Percentiles rank a stretch among this genome's conserved stretches.
These are phyloP conservation scores for Lactuca sativa DNA, from an alignment of 129 eudicot genomes.

Conservation along the genomic window DNA sequence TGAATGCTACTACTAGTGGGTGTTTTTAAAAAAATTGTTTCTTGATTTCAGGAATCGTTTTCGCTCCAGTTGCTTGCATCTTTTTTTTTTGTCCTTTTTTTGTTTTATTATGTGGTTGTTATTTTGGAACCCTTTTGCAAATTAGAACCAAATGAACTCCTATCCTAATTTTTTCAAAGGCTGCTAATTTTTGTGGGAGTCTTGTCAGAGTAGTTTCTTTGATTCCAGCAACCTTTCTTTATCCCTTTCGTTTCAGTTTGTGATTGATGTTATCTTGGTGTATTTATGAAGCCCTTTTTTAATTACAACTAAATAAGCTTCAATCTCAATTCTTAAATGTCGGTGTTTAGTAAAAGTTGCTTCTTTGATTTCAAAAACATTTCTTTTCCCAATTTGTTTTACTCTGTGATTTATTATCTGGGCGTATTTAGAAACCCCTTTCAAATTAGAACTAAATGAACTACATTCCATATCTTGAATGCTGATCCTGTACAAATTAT, in stretches of 20 bases:
- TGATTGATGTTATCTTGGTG: constrained; percentile 9
- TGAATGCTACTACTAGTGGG: neutral
- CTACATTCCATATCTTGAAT: constrained; percentile 8
- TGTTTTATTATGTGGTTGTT: neutral
- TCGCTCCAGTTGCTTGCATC: neutral
- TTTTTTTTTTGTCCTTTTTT: neutral
- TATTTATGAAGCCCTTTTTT: constrained; percentile 7
- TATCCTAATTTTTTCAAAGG: no score
- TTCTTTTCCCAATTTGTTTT: constrained; percentile 49
- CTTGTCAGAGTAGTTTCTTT: neutral
- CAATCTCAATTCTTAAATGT: constrained; percentile 16
- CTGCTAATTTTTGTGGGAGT: no score
- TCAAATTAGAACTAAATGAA: neutral
- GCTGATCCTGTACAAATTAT: constrained; percentile 7
- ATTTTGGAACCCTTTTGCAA: neutral
- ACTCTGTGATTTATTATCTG: constrained; percentile 25
- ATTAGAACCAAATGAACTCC: neutral
- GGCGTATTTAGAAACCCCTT: neutral
- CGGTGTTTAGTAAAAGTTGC: neutral
- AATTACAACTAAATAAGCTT: neutral
- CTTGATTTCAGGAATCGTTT: constrained; percentile 5
- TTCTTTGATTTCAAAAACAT: constrained; percentile 41
- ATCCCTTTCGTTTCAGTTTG: neutral
- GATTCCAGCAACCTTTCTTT: neutral
- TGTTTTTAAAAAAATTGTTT: neutral